phyloP scores from a whole-genome alignment of 2,329 filamentous ascomycete genomes.

The Elsinoe batatas region DNA sequence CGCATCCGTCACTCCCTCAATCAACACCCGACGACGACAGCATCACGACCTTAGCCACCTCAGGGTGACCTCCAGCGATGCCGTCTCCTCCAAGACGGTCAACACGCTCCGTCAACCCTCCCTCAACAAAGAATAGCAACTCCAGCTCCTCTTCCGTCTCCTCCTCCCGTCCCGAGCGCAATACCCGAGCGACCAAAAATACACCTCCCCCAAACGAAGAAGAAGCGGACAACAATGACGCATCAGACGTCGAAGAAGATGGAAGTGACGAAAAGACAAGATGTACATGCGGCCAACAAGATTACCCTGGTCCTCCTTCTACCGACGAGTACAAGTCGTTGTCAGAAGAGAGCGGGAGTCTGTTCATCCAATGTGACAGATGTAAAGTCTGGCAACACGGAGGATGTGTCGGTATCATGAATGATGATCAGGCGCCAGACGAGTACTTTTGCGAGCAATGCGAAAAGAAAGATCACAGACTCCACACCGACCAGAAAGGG shows the following conservation, averaged over 20 bases:
- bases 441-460: slow-evolving; percentile 98
- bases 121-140: slow-evolving; percentile 8
- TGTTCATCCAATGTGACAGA: slow-evolving; percentile 95
- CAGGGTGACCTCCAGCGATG: slow-evolving; percentile 7
- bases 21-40: not conserved
- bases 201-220: slow-evolving; percentile 56
- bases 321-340: slow-evolving; percentile 45
- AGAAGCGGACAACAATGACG: slow-evolving; percentile 37
- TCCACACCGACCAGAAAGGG: slow-evolving; percentile 69
- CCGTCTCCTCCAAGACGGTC: slow-evolving; percentile 13
- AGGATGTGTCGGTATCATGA: slow-evolving; percentile 93
- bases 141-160: slow-evolving; percentile 58
- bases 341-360: slow-evolving; percentile 78
- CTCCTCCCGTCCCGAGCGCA: slow-evolving; percentile 63
- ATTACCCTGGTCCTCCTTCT: slow-evolving; percentile 77
- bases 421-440: slow-evolving; percentile 82
- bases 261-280: slow-evolving; percentile 89
- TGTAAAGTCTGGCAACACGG: slow-evolving; percentile 99
- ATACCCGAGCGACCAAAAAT: slow-evolving; percentile 61
- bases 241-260: slow-evolving; percentile 47
- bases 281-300: slow-evolving; percentile 87
- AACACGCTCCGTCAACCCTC: slow-evolving; percentile 12
- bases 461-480: slow-evolving; percentile 79
- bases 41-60: not conserved
- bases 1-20: not conserved